phyloP scores from a whole-genome alignment of 257 asterid species.

The Leonotis leonurus region DNA sequence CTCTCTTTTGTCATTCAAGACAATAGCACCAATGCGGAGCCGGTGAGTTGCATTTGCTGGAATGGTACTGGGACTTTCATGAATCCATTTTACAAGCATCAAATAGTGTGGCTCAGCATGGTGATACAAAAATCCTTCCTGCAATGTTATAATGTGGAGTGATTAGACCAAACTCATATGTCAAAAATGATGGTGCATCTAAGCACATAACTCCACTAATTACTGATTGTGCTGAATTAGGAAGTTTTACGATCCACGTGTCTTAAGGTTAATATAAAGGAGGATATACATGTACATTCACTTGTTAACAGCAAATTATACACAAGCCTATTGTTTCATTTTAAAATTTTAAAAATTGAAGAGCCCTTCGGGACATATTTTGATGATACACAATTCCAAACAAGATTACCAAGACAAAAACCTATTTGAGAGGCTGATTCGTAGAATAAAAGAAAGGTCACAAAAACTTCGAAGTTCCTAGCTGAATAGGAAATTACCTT shows the following conservation, averaged over 20 bases:
- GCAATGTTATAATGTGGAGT: constrained; percentile 13
- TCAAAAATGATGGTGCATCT: not conserved
- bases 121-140: constrained; percentile 79
- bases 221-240: not conserved
- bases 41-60: constrained; percentile 71
- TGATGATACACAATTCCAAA: not conserved
- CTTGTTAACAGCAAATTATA: not conserved
- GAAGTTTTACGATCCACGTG: not conserved
- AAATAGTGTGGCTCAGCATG: constrained; percentile 75
- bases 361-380: not conserved
- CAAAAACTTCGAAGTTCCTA: not conserved
- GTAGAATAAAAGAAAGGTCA: not conserved
- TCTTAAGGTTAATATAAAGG: not conserved
- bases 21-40: constrained; percentile 64
- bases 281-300: not conserved
- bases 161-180: not conserved
- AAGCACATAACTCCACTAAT: not conserved
- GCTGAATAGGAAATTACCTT: constrained; percentile 32
- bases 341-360: not conserved
- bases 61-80: constrained; percentile 40
- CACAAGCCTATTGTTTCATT: not conserved
- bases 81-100: constrained; percentile 75
- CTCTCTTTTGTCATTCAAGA: constrained; percentile 67
- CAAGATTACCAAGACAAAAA: not conserved
- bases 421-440: not conserved